A percentile compares a stretch with the other conserved stretches of the same genome.
These are phyloP conservation scores for Syzygium aqueum DNA, from an alignment of 345 rosid genomes.

Conservation along the genomic window DNA sequence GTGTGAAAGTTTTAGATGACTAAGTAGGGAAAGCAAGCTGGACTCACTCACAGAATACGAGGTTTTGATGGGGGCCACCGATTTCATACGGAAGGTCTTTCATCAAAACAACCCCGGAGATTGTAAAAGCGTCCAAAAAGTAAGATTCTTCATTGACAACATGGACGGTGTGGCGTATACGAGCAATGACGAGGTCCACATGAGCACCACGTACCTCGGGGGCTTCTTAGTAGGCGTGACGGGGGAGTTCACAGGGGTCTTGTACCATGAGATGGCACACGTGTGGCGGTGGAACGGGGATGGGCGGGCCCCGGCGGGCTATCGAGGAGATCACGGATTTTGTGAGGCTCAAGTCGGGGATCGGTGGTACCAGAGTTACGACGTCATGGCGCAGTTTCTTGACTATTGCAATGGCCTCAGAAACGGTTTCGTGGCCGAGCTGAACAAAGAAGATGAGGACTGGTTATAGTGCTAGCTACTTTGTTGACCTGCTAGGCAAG, in stretches of 20 bases:
- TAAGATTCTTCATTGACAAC: too few relatives aligned
- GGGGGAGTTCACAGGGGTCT: too few relatives aligned
- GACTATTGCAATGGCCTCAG: conserved; percentile 44
- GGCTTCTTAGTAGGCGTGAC: too few relatives aligned
- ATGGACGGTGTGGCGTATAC: too few relatives aligned
- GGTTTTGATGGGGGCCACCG: conserved; percentile 18
- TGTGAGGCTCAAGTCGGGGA: conserved; percentile 55
- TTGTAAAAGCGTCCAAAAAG: conserved; percentile 4
- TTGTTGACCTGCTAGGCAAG: conserved; percentile 53
- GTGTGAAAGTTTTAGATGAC: too few relatives aligned
- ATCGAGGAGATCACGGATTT: background rate
- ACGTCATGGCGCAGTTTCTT: conserved; percentile 56
- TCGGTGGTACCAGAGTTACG: conserved; percentile 69
- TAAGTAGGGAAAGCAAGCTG: too few relatives aligned
- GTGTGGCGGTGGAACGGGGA: too few relatives aligned
- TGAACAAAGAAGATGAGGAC: conserved; percentile 53
- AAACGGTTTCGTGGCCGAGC: conserved; percentile 58
- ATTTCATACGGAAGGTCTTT: conserved; percentile 31
- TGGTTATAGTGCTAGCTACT: conserved; percentile 32
- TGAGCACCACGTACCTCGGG: too few relatives aligned
- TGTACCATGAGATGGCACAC: too few relatives aligned
- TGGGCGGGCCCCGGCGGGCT: too few relatives aligned
- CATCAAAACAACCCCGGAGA: conserved; percentile 13
- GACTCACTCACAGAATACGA: too few relatives aligned
- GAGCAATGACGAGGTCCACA: too few relatives aligned